Base-by-base conservation (phyloP, 192 early-diverging fungal species). In the Backusella circina region DNA sequence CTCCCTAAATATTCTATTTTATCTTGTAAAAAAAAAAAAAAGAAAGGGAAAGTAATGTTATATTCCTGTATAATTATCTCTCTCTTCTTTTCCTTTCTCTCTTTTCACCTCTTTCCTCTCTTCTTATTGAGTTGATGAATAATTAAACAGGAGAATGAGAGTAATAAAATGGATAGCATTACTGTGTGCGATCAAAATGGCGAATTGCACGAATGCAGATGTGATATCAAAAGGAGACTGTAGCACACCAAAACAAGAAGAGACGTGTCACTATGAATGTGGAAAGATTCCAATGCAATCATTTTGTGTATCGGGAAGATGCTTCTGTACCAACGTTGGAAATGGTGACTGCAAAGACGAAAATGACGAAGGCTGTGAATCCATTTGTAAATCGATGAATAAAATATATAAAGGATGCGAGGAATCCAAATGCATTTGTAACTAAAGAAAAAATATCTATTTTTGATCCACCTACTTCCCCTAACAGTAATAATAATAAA, bases 311-410 rank as follows among this genome's bases (percentile, higher is more conserved):
- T 57, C 32, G 28, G 50, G 54, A 6, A 35, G 21, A 35, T 72
- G 71, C 21, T 72, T 57, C 33, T 72, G 71, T 72, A 51, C 71
- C 15, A 72, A 57, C 37, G 51, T 61, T 16, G 71, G 71, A 6
- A 32, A 18, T 21, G 51, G 51, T 23, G 71, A 72, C 21, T 72
- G 71, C 32, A 33, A 47, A 51, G 31, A 28, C 28, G 31, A 37
- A 23, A 72, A 72, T 36, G 47, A 57, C 10, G 44, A 72, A 47
- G 71, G 71, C 16, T 72, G 71, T 32, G 47, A 57, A 23, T 31
- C 44, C 15, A 51, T 72, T 32, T 72, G 71, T 35, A 32, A 51
- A 72, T 54, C 44, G 7, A 28, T 72, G 30, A 35, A 35, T 57
- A 41, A 33, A 30, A 32, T 33, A 51, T 33, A 32, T 51, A 57